These are phyloP conservation scores for Hypsizygus marmoreus DNA, from an alignment of 768 basidiomycete species.

Conservation along the genomic window DNA sequence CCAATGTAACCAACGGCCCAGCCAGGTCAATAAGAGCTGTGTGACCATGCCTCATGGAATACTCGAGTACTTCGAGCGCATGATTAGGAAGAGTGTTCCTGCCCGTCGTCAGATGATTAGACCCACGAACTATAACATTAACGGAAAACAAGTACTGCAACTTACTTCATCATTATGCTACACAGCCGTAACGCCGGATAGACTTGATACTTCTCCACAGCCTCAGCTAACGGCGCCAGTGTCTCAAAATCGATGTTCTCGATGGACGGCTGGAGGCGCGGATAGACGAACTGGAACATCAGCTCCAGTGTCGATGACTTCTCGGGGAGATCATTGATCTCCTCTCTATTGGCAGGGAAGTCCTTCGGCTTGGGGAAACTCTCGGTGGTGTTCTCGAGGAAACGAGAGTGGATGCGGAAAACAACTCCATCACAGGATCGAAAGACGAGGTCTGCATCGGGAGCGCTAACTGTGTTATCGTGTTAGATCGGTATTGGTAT, in stretches of 20 bases:
- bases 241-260: conserved; percentile 8
- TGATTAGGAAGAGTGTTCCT: conserved; percentile 15
- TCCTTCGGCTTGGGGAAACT: conserved; percentile 11
- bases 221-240: conserved; percentile 15
- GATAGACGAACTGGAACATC: conserved; percentile 21
- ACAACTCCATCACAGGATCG: conserved; percentile 13
- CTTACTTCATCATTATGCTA: conserved; percentile 20
- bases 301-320: conserved; percentile 16
- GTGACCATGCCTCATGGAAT: conserved; percentile 19
- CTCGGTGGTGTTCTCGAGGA: conserved; percentile 13
- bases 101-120: too few relatives aligned
- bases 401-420: conserved; percentile 18
- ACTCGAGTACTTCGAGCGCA: conserved; percentile 16
- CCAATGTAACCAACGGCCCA: conserved; percentile 15
- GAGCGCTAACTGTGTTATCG: conserved; percentile 9
- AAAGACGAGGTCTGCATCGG: conserved; percentile 16
- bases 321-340: conserved; percentile 15
- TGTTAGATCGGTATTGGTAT: not conserved
- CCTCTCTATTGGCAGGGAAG: conserved; percentile 1
- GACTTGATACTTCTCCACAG: conserved; percentile 21
- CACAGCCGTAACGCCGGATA: conserved; percentile 22
- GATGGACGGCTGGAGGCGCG: conserved; percentile 12
- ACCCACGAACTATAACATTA: not conserved
- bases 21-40: conserved; percentile 11
- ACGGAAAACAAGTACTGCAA: not conserved